A percentile compares a stretch with the other conserved stretches of the same genome.
phyloP scores from a whole-genome alignment of 2,329 filamentous ascomycete species.

The Colletotrichum tabaci region DNA sequence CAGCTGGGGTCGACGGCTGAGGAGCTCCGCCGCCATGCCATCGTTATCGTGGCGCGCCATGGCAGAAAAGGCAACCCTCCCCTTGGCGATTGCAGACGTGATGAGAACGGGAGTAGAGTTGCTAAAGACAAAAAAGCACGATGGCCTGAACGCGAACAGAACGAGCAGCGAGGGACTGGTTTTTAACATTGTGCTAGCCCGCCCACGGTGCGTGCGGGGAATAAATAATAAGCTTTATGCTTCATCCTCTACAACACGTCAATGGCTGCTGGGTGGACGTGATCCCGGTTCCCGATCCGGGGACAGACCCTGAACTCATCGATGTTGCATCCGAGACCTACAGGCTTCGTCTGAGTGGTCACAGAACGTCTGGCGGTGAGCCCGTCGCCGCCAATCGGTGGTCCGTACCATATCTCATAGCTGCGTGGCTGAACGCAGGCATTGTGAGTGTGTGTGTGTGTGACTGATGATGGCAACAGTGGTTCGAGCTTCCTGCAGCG shows the following conservation, averaged over 20 bases:
- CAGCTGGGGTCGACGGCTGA: neutral
- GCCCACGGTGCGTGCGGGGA: slow-evolving; percentile 21
- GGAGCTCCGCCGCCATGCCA: neutral
- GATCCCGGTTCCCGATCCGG: neutral
- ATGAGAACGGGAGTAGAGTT: neutral
- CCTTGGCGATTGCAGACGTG: too few species aligned
- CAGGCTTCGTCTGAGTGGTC: neutral
- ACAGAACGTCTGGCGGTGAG: neutral
- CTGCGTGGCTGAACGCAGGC: neutral
- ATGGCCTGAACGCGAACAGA: too few species aligned
- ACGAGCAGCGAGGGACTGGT: neutral
- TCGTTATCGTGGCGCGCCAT: neutral
- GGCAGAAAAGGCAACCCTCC: too few species aligned
- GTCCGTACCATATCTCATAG: neutral
- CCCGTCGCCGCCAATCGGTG: slow-evolving; percentile 1
- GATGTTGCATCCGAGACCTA: neutral
- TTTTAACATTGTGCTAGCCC: too few species aligned
- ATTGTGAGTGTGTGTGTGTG: neutral
- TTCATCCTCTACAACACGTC: too few species aligned
- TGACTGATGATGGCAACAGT: neutral
- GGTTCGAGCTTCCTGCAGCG: neutral
- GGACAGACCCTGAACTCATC: neutral
- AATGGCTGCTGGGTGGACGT: too few species aligned
- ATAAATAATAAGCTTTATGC: neutral
- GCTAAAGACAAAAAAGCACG: neutral